Evolutionary conservation across 2,329 filamentous ascomycete species (phyloP).

Genomic region (Aspergillus brunneoviolaceus): DNA sequence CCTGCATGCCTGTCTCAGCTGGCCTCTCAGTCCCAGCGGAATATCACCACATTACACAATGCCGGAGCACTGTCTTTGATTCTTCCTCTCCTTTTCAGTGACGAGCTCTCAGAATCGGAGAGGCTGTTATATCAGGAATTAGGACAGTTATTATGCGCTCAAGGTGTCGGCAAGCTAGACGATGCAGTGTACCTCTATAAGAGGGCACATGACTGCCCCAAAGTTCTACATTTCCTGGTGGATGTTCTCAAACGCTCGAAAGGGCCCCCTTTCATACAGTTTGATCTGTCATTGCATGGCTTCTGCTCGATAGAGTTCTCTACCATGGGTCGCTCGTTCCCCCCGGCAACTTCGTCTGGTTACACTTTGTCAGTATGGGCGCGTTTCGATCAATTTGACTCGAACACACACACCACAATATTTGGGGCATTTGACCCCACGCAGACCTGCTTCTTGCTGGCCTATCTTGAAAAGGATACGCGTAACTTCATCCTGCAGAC

Average conservation of each 20-base stretch:
- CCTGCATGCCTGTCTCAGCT: conserved; percentile 63
- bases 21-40: conserved; percentile 63
- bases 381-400: conserved; percentile 81
- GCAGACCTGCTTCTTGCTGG: conserved; percentile 89
- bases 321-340: conserved; percentile 81
- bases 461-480: conserved; percentile 91
- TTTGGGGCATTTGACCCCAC: conserved; percentile 92
- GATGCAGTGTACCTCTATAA: conserved; percentile 76
- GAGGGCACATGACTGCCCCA: conserved; percentile 52
- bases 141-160: conserved; percentile 66
- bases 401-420: conserved; percentile 82
- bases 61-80: conserved; percentile 69
- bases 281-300: conserved; percentile 84
- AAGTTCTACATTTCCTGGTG: conserved; percentile 68
- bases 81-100: conserved; percentile 61
- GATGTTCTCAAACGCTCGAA: conserved; percentile 72
- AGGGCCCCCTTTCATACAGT: conserved; percentile 83
- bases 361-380: conserved; percentile 93
- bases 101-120: conserved; percentile 56
- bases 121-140: conserved; percentile 62
- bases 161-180: conserved; percentile 76
- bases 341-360: conserved; percentile 72
- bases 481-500: conserved; percentile 95
- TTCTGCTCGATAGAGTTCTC: conserved; percentile 88
- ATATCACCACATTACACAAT: conserved; percentile 68